Base-by-base conservation (phyloP, 805 yeast species). In the Kuraishia ogatae region DNA sequence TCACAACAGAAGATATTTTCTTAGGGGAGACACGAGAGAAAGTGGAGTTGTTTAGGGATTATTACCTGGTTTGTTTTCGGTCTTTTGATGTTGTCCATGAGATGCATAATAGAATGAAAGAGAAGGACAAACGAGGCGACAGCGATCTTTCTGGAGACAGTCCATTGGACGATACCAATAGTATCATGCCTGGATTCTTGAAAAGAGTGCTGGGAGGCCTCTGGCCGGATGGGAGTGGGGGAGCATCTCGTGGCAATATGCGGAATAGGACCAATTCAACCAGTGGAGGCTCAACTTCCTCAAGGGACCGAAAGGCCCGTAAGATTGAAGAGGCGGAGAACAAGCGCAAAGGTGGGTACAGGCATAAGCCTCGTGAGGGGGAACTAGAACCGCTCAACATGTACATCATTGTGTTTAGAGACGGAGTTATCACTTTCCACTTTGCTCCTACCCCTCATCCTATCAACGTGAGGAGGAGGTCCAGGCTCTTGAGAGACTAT, bases 361-460 rank as follows among this genome's bases (percentile, higher is more conserved):
- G 61, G 46, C 61, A 57, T 49, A 59, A 55, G 26, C 59, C 61
- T 35, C 59, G 66, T 39, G 66, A 64, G 20, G 83, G 82, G 48
- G 96, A 88, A 64, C 74, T 94, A 54, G 88, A 85, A 60, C 97
- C 99, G 0, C 76, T 94, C 62, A 91, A 92, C 64, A 91, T 94
- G 80, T 94, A 94, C 69, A 87, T 92, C 62, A 83, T 93, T 60
- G 97, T 94, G 8, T 94, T 93, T 73, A 82, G 85, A 57, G 85
- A 90, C 57, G 98, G 96, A 20, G 96, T 94, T 4, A 72, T 94
- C 46, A 91, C 97, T 0, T 91, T 94, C 72, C 99, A 94, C 71
- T 90, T 89, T 69, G 85, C 90, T 10, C 93, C 97, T 13, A 90
- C 97, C 0, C 96, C 97, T 2, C 99, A 94, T 69, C 96, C 98